Evolutionary conservation across 1,284 basidiomycete species (phyloP).

Genomic region (Phellopilus nigrolimitatus): DNA sequence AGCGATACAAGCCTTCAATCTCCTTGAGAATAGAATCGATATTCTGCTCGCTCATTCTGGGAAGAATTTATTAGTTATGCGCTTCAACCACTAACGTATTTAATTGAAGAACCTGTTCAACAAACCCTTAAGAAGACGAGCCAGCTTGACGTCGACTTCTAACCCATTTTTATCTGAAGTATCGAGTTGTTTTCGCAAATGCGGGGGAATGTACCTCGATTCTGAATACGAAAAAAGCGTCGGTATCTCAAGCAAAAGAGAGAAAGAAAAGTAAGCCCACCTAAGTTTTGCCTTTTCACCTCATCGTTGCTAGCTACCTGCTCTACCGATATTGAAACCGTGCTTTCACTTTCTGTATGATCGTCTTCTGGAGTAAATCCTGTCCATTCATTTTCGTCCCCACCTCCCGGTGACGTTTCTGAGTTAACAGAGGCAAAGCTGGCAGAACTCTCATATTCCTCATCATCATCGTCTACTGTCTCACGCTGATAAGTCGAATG

Average conservation of each 20-base stretch:
- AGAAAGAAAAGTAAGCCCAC: not conserved
- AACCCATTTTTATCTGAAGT: slow-evolving; percentile 32
- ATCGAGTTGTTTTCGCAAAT: slow-evolving; percentile 41
- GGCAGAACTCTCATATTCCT: not conserved
- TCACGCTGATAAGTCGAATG: too few species aligned
- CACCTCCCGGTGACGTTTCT: not conserved
- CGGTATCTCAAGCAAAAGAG: not conserved
- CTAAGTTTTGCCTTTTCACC: not conserved
- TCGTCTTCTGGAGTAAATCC: slow-evolving; percentile 16
- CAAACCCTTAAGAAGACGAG: slow-evolving; percentile 79
- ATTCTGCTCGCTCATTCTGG: slow-evolving; percentile 87
- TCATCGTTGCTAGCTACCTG: not conserved
- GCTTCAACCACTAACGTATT: slow-evolving; percentile 6
- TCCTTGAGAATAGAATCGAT: slow-evolving; percentile 75
- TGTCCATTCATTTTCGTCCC: slow-evolving; percentile 15
- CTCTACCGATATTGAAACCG: not conserved
- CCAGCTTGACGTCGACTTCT: slow-evolving; percentile 61
- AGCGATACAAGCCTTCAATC: slow-evolving; percentile 76
- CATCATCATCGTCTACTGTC: slow-evolving; percentile 4
- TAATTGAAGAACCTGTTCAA: slow-evolving; percentile 68
- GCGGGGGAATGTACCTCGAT: slow-evolving; percentile 59
- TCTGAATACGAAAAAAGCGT: slow-evolving; percentile 25
- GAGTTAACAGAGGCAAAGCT: not conserved
- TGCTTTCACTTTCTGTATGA: slow-evolving; percentile 4
- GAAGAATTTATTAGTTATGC: slow-evolving; percentile 6